These are phyloP conservation scores for Citrus inodora DNA, from an alignment of 345 rosid species.

Conservation along the genomic window DNA sequence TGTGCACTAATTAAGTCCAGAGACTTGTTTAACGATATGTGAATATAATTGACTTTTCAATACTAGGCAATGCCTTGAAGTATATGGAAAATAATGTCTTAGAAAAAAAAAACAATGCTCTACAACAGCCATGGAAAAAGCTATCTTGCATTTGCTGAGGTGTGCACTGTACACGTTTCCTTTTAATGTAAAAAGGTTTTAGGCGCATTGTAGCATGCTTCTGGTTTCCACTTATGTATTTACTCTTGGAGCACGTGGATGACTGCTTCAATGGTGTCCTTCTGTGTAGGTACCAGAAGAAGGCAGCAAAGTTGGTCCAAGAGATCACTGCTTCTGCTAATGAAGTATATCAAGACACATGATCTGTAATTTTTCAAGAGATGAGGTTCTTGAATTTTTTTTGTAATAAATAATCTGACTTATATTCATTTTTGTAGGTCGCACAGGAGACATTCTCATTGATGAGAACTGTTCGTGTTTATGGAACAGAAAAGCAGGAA, in stretches of 20 bases:
- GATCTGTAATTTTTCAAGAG: conserved; percentile 16
- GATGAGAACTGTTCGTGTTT: conserved; percentile 94
- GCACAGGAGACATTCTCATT: conserved; percentile 97
- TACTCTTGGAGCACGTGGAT: conserved; percentile 3
- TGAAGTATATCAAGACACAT: conserved; percentile 47
- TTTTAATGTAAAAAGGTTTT: conserved; percentile 6
- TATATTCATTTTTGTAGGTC: conserved; percentile 42
- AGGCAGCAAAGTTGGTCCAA: conserved; percentile 80
- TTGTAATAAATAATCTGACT: neutral
- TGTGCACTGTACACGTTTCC: neutral
- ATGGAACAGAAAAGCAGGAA: conserved; percentile 90
- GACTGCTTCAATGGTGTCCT: conserved; percentile 9
- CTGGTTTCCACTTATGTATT: neutral
- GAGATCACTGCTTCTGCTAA: conserved; percentile 93
- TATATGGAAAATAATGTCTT: neutral
- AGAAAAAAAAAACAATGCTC: neutral
- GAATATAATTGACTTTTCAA: neutral
- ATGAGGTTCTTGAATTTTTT: conserved; percentile 6
- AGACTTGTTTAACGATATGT: conserved; percentile 3
- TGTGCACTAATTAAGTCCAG: neutral
- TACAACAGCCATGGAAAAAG: neutral
- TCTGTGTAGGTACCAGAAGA: conserved; percentile 87
- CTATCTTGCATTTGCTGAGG: neutral
- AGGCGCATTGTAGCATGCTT: neutral
- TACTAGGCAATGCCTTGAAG: neutral